Evolutionary conservation across 192 early-diverging fungal genomes (phyloP).

Genomic region (Coemansia sp.): DNA sequence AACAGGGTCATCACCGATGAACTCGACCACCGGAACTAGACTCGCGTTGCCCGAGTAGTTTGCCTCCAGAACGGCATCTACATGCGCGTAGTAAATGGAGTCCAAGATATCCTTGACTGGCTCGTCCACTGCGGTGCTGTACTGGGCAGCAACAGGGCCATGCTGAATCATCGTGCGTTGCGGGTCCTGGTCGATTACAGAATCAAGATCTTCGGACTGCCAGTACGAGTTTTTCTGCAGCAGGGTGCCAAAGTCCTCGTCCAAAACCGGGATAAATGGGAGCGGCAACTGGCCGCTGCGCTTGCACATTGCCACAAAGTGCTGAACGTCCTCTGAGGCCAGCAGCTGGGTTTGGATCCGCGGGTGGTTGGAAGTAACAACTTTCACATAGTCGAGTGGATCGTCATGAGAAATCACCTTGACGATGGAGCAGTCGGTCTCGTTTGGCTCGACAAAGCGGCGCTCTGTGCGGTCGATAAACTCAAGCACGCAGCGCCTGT

Average conservation of each 20-base stretch:
- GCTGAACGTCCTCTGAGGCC: conserved; percentile 30
- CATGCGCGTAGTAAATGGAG: conserved; percentile 77
- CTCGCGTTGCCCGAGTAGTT: conserved; percentile 64
- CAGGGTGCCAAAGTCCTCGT: conserved; percentile 82
- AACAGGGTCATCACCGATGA: conserved; percentile 54
- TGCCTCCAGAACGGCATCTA: conserved; percentile 66
- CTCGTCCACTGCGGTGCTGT: conserved; percentile 72
- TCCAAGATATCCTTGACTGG: conserved; percentile 88
- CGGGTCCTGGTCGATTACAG: conserved; percentile 81
- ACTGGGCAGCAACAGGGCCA: conserved; percentile 78
- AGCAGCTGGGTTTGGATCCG: conserved; percentile 9
- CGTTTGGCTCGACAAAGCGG: conserved; percentile 57
- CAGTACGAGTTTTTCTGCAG: conserved; percentile 89
- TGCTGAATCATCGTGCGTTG: conserved; percentile 84
- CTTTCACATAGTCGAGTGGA: conserved; percentile 22
- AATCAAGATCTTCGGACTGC: conserved; percentile 85
- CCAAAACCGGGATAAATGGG: conserved; percentile 84
- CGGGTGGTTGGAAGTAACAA: conserved; percentile 10
- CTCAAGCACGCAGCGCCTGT: conserved; percentile 74
- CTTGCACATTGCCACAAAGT: conserved; percentile 40
- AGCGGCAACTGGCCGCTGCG: conserved; percentile 80
- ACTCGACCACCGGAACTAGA: conserved; percentile 76
- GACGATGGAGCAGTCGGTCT: not conserved
- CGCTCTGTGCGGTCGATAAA: conserved; percentile 81
- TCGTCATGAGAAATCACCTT: not conserved